Evolutionary conservation across 495 filamentous ascomycete species (phyloP).

Genomic region (Neurospora discreta): DNA sequence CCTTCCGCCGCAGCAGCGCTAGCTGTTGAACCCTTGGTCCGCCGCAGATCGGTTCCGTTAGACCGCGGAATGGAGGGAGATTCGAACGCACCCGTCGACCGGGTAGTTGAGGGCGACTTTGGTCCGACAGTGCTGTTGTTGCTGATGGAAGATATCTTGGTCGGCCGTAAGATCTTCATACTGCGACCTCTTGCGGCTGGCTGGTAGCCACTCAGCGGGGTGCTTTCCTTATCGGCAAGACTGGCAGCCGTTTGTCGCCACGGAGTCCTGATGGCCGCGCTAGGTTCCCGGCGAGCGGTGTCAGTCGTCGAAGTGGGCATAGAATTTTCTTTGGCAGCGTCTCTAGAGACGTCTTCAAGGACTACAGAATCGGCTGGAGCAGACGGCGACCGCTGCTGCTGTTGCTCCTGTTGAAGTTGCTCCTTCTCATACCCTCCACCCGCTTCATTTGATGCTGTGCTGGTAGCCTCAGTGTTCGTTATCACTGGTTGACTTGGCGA

Average conservation of each 20-base stretch:
- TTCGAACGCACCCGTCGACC: conserved; percentile 37
- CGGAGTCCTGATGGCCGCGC: conserved; percentile 49
- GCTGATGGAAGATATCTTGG: conserved; percentile 25
- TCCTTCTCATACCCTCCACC: conserved; percentile 27
- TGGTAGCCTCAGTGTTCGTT: conserved; percentile 19
- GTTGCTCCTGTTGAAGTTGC: conserved; percentile 10
- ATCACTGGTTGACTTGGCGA: conserved; percentile 20
- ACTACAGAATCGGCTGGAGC: neutral
- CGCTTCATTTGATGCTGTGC: conserved; percentile 26
- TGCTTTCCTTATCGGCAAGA: conserved; percentile 38
- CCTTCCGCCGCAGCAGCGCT: conserved; percentile 15
- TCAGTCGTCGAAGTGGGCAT: conserved; percentile 15
- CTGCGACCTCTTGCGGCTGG: conserved; percentile 43
- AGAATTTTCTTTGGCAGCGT: conserved; percentile 18
- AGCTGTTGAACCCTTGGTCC: conserved; percentile 31
- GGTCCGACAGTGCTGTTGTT: conserved; percentile 7
- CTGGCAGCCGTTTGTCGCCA: conserved; percentile 53
- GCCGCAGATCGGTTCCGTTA: conserved; percentile 21
- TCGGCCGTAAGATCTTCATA: conserved; percentile 72
- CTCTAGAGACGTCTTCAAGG: neutral
- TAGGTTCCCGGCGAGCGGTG: conserved; percentile 31
- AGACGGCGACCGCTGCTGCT: conserved; percentile 4
- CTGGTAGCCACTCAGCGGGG: conserved; percentile 45
- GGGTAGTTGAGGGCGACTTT: conserved; percentile 31
- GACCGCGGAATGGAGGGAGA: conserved; percentile 22